Evolutionary conservation across 1,284 basidiomycete genomes (phyloP).

Genomic region (Boletus semigastroideus): DNA sequence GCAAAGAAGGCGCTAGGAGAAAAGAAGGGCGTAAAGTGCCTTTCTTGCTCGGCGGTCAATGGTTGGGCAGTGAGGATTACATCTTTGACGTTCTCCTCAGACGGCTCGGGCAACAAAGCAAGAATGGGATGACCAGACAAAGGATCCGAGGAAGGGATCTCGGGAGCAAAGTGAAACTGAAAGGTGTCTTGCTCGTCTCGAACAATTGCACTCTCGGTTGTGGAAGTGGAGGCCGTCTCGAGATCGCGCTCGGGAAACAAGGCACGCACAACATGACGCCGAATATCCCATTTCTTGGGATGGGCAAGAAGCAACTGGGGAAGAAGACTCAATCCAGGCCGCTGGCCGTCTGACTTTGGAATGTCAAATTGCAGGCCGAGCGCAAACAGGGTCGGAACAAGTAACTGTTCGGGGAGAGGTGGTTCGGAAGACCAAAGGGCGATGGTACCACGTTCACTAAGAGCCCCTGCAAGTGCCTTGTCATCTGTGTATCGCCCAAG

Average conservation of each 20-base stretch:
- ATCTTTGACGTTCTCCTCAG: constrained; percentile 43
- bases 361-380: constrained; percentile 24
- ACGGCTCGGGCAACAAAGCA: constrained; percentile 13
- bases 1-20: constrained; percentile 52
- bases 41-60: constrained; percentile 42
- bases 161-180: constrained; percentile 47
- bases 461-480: constrained; percentile 21
- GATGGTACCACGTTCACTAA: constrained; percentile 26
- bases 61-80: constrained; percentile 46
- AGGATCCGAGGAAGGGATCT: constrained; percentile 29
- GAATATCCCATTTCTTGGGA: constrained; percentile 23
- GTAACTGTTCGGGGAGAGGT: constrained; percentile 24
- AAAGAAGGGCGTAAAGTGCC: constrained; percentile 52
- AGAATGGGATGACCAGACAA: constrained; percentile 23
- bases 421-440: constrained; percentile 33
- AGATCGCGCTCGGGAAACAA: constrained; percentile 26
- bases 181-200: constrained; percentile 64
- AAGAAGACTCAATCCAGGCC: constrained; percentile 11
- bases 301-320: constrained; percentile 31
- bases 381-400: constrained; percentile 21
- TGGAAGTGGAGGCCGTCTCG: constrained; percentile 44
- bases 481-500: constrained; percentile 23
- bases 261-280: constrained; percentile 12
- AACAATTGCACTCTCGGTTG: constrained; percentile 27
- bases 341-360: neutral